Conservation (phyloP, 306 rosid genomes). For the peach (Prunus persica) region Prunus_persica_NCBIv2 NC_034015.1:20726501-20727000, state of each 20-base stretch:
- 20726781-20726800: background rate
- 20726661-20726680: background rate
- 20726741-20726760: background rate
- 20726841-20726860: background rate
- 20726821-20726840: no score
- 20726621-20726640: background rate
- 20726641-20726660: background rate
- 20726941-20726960: background rate
- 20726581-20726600: background rate
- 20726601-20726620: background rate
- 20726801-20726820: no score
- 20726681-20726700: background rate
- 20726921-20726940: background rate
- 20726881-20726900: background rate
- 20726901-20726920: background rate
- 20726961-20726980: background rate
- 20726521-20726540: background rate
- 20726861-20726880: background rate
- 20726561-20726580: background rate
- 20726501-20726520: background rate
- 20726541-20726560: background rate
- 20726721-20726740: background rate
- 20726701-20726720: background rate
- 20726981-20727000: background rate
- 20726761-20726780: background rate